Conservation (phyloP, 2,329 filamentous ascomycete species). For the Aspergillus pseudoviridinutans region DNA sequence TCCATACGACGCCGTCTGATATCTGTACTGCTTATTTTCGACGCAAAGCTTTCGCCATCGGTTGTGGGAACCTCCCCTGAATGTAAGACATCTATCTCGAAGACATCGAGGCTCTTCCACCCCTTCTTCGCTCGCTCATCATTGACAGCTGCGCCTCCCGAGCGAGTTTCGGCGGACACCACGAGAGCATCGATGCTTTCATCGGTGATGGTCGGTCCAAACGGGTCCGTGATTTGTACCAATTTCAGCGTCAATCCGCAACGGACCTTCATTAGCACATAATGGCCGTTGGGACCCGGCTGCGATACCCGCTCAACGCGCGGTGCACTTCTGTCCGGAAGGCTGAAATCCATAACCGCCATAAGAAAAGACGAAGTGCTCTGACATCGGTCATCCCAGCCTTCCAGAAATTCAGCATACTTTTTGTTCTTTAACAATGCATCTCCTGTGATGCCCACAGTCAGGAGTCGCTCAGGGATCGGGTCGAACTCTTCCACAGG, state of each 20-base stretch:
- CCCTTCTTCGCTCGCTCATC: conserved; percentile 70
- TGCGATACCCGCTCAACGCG: conserved; percentile 29
- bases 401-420: conserved; percentile 72
- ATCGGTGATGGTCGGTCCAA: conserved; percentile 84
- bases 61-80: conserved; percentile 52
- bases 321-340: conserved; percentile 37
- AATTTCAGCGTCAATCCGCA: conserved; percentile 67
- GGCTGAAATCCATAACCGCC: conserved; percentile 57
- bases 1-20: conserved; percentile 58
- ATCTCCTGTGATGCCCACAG: conserved; percentile 85
- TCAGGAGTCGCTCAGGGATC: conserved; percentile 54
- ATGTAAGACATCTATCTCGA: conserved; percentile 86
- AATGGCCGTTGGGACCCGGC: conserved; percentile 38
- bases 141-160: conserved; percentile 82
- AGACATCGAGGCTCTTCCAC: conserved; percentile 72
- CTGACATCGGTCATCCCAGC: conserved; percentile 70
- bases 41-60: conserved; percentile 61
- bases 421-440: conserved; percentile 85
- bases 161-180: conserved; percentile 81
- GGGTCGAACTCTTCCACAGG: conserved; percentile 37
- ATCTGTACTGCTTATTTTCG: conserved; percentile 88
- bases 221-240: conserved; percentile 81
- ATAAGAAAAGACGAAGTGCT: conserved; percentile 68
- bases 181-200: conserved; percentile 74
- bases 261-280: conserved; percentile 48